Percentiles rank a stretch among this genome's conserved stretches.
phyloP scores from a whole-genome alignment of 495 filamentous ascomycete genomes.

The Trichoderma asperelloides region DNA sequence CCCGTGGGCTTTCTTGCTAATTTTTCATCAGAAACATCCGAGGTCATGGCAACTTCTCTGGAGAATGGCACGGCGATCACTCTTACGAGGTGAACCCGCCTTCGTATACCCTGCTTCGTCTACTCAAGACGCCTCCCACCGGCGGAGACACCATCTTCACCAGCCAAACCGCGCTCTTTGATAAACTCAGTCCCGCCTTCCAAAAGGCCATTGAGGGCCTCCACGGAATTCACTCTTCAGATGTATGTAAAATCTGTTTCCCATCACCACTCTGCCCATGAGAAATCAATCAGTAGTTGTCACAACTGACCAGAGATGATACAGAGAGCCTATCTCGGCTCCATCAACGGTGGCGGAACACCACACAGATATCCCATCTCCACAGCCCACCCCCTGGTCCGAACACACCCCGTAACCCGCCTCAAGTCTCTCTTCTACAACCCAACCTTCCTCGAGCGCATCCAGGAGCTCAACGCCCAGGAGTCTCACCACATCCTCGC shows the following conservation, averaged over 20 bases:
- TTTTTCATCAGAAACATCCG: constrained; percentile 24
- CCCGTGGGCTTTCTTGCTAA: not conserved
- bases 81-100: constrained; percentile 67
- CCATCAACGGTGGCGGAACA: constrained; percentile 42
- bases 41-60: constrained; percentile 26
- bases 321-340: constrained; percentile 33
- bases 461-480: constrained; percentile 58
- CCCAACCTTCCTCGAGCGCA: constrained; percentile 64
- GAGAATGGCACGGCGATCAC: constrained; percentile 31
- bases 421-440: constrained; percentile 70
- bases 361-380: constrained; percentile 53
- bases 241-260: constrained; percentile 27
- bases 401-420: constrained; percentile 60
- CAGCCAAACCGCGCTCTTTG: constrained; percentile 61
- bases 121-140: constrained; percentile 56
- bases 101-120: constrained; percentile 57
- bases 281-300: not conserved
- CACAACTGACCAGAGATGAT: constrained; percentile 27
- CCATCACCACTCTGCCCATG: too few species aligned
- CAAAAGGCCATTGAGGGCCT: constrained; percentile 60
- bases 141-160: constrained; percentile 69
- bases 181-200: constrained; percentile 54
- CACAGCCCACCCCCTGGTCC: constrained; percentile 58
- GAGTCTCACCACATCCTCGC: constrained; percentile 57
- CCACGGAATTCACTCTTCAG: constrained; percentile 51